Base-by-base conservation (phyloP, 2,329 filamentous ascomycete species). In the Botrytis fragariae region DNA sequence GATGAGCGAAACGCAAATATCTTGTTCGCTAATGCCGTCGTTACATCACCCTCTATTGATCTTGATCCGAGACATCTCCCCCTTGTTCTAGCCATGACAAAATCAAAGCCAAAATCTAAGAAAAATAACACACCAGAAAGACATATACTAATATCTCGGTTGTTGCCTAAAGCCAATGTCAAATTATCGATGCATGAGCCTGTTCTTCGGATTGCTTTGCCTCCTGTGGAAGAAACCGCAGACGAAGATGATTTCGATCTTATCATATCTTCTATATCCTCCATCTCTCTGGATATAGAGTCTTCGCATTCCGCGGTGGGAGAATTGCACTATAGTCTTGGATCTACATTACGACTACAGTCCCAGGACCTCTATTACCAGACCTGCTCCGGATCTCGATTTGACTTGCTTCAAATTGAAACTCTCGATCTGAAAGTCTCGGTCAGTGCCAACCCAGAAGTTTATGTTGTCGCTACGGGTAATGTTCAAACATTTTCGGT, bases 141-240 rank as follows among this genome's bases (percentile, higher is more conserved):
- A 48, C 88, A 94, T 77, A 87, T 90, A 71, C 84, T 99, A 48
- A 92, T 99, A 44, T 97, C 95, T 22, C 90, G 93, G n/a, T 87
- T 98, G 5, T 85, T 99, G 14, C 96, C 96, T 1, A 98, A 98
- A 83, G 93, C 95, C 0, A 97, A 89, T 79, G 92, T 98, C 82
- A 99, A 98, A 80, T 90, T 98, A 59, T 98, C 96, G 0, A 92
- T 99, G 83, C 96, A 99, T 79, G 96, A 99, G 81, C 96, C 96
- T 1, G 97, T 99, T 25, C 82, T 98, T 75, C 91, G 97, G 77
- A 95, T 99, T 76, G 90, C 95, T 12, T 85, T 99, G 7, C 95
- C 95, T 8, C 91, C 95, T 0, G 89, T 96, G 75, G 89, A 92
- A 74, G 86, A 87, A 72, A 84, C 84, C 3, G 84, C 86, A 59